Evolutionary conservation across 495 filamentous ascomycete genomes (phyloP), one percentile per base, ranked within the genome.

Genomic region (Penicillium dipodomyicola): DNA sequence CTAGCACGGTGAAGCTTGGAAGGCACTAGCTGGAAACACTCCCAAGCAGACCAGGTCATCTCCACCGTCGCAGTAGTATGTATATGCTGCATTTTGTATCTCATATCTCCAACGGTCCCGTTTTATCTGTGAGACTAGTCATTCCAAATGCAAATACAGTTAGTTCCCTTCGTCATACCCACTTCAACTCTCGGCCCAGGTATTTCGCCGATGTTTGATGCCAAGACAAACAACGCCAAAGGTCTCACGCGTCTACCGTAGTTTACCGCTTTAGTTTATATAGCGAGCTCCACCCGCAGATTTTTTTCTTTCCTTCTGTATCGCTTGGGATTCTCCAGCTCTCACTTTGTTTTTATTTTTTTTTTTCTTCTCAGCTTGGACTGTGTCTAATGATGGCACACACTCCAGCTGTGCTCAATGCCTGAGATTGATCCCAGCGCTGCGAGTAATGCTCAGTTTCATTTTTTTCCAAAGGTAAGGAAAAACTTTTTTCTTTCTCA

Each of bases 381-480:
- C 56, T 50, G 53, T 56, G 56, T 51, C 52, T 61, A 46, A 56
- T 56, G 54, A 41, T 49, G 44, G 44, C 54, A 56, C 45, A 40
- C 3, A 57, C 29, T 44, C 30, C 20, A 33, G 19, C 22, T 44
- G 14, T 25, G 1, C 27, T 33, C 20, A 30, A 42, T 11, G 22
- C 37, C 29, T 30, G 55, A 44, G 37, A 27, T 45, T 20, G 33
- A 7, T 30, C 23, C n/a, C 39, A 15, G 29, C 23, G 33, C 29
- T 42, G 14, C 52, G 22, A 35, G 9, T 12, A 39, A 40, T 29
- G 23, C 32, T 45, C 23, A 43, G 27, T 40, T 57, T 52, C 19
- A 49, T 56, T 45, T 15, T 49, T 32, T 46, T 27, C 58, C 66
- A 85, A 89, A 88, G 86, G 84, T 87, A 85, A 59, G 78, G 69